phyloP scores from a whole-genome alignment of 2,329 filamentous ascomycete species.

The Xylariaceae sp. region DNA sequence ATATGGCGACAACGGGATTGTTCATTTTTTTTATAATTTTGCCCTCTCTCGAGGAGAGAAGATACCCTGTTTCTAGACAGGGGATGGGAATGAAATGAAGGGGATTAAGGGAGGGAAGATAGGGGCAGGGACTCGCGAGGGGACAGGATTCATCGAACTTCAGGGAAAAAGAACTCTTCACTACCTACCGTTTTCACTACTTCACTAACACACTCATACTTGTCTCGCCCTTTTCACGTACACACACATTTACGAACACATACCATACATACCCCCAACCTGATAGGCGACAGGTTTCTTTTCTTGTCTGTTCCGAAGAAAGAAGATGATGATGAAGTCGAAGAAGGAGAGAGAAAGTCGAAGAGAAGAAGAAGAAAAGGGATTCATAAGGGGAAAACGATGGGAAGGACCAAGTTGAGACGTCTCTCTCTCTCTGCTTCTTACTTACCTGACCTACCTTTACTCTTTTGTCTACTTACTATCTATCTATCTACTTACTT shows the following conservation, averaged over 20 bases:
- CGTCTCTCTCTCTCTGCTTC: no score
- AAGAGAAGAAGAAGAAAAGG: no score
- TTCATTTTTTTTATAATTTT: neutral
- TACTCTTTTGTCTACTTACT: no score
- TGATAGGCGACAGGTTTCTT: constrained; percentile 2
- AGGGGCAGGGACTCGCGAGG: neutral
- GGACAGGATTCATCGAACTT: neutral
- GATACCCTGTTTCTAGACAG: neutral
- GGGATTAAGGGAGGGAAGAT: neutral
- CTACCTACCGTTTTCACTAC: neutral
- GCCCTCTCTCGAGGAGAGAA: neutral
- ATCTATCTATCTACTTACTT: no score
- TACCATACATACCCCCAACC: neutral
- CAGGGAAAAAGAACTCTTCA: neutral
- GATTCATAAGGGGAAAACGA: no score
- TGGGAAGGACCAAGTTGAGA: no score
- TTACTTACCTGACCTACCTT: no score
- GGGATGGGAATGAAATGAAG: neutral
- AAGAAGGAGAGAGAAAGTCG: constrained; percentile 3
- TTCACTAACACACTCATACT: neutral
- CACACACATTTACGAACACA: no score
- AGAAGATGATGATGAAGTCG: neutral
- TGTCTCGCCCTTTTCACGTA: neutral
- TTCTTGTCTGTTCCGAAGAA: neutral
- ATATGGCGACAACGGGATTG: neutral